phyloP scores from a whole-genome alignment of 208 protist species.

The Trypanosoma theileri region DNA sequence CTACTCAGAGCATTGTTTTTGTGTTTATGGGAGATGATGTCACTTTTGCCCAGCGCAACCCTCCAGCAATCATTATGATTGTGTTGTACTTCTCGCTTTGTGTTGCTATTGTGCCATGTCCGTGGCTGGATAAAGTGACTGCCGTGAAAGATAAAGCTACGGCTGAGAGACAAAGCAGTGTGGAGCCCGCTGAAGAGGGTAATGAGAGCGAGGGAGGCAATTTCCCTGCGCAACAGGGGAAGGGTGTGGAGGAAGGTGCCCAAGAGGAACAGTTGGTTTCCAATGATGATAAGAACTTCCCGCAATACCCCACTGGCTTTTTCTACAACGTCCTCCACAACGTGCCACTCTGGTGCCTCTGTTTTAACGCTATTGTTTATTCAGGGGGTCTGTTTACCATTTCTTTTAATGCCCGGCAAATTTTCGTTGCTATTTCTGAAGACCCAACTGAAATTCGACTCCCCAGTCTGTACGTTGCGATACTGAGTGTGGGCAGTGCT shows the following conservation, averaged over 20 bases:
- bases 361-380: constrained; percentile 39
- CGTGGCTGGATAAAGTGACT: constrained; percentile 28
- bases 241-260: not conserved
- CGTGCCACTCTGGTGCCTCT: constrained; percentile 41
- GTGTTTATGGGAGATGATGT: constrained; percentile 37
- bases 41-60: constrained; percentile 23
- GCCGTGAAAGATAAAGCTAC: constrained; percentile 4
- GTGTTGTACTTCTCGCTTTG: constrained; percentile 37
- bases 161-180: not conserved
- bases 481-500: constrained; percentile 44
- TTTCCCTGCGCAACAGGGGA: constrained; percentile 11
- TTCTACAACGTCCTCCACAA: constrained; percentile 35
- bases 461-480: constrained; percentile 36
- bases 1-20: constrained; percentile 39
- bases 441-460: constrained; percentile 26
- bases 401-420: constrained; percentile 39
- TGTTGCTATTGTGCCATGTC: constrained; percentile 17
- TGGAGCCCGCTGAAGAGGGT: not conserved
- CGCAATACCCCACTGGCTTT: constrained; percentile 43
- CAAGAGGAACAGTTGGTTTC: constrained; percentile 3
- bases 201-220: not conserved
- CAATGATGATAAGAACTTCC: constrained; percentile 39
- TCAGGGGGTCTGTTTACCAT: constrained; percentile 36
- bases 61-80: constrained; percentile 43
- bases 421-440: constrained; percentile 42